phyloP scores from a whole-genome alignment of 2,329 filamentous ascomycete species.

The Penicillium sp. region DNA sequence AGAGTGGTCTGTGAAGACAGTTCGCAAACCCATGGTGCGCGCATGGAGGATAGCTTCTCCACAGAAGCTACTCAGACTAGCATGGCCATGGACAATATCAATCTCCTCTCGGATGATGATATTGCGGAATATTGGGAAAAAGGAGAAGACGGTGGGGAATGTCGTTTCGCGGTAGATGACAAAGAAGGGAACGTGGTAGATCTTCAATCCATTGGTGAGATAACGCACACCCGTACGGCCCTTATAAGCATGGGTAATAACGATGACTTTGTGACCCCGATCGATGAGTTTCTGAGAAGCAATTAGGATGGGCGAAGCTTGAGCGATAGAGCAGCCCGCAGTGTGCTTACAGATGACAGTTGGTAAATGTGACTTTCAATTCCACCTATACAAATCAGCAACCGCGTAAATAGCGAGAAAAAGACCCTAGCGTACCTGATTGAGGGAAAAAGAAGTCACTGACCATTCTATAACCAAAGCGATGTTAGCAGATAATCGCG shows the following conservation, averaged over 20 bases:
- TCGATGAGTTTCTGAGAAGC: slow-evolving; percentile 77
- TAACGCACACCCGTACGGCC: slow-evolving; percentile 90
- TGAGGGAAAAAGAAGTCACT: slow-evolving; percentile 99
- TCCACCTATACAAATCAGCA: slow-evolving; percentile 57
- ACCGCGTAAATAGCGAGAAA: neutral
- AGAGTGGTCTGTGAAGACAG: slow-evolving; percentile 96
- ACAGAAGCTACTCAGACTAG: slow-evolving; percentile 85
- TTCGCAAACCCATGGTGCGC: slow-evolving; percentile 90
- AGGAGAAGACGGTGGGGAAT: slow-evolving; percentile 96
- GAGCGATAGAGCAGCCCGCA: neutral
- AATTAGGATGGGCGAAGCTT: slow-evolving; percentile 10
- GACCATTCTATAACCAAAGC: slow-evolving; percentile 66
- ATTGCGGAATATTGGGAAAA: slow-evolving; percentile 96
- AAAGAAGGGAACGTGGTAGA: slow-evolving; percentile 95
- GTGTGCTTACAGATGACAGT: slow-evolving; percentile 65
- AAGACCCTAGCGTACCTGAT: slow-evolving; percentile 56
- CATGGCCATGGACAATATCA: slow-evolving; percentile 98
- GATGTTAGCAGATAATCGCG: slow-evolving; percentile 28
- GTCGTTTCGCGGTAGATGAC: slow-evolving; percentile 92
- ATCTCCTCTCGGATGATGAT: slow-evolving; percentile 93
- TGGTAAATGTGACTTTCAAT: slow-evolving; percentile 99
- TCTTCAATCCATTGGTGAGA: slow-evolving; percentile 94
- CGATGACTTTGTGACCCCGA: slow-evolving; percentile 94
- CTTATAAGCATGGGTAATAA: slow-evolving; percentile 93
- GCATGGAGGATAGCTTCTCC: slow-evolving; percentile 94